Evolutionary conservation across 129 eudicot genomes (phyloP).

Genomic region (Saposhnikovia divaricata): DNA sequence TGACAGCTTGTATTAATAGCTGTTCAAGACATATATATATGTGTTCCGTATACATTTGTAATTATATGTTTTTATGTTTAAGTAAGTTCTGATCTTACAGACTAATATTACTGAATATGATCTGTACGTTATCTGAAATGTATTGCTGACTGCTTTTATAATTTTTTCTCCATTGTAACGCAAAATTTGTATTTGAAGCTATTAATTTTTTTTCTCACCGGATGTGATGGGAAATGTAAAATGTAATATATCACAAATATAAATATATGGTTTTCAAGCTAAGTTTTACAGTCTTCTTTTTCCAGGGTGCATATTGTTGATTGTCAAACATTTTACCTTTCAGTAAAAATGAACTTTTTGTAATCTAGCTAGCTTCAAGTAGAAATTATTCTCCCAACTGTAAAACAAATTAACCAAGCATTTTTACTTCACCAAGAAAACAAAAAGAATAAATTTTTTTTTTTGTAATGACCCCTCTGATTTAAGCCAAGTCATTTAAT

Average conservation of each 20-base stretch:
- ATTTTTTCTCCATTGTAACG: not conserved
- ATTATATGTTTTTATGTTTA: not conserved
- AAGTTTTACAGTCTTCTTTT: not conserved
- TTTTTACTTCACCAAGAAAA: not conserved
- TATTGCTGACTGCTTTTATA: not conserved
- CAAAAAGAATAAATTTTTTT: no score
- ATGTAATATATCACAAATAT: not conserved
- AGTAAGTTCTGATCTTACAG: not conserved
- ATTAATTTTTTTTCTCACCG: not conserved
- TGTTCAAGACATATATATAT: constrained; percentile 7
- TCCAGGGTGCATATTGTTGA: not conserved
- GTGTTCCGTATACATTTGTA: not conserved
- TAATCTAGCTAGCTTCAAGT: not conserved
- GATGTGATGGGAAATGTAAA: not conserved
- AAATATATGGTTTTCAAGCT: not conserved
- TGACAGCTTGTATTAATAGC: constrained; percentile 17
- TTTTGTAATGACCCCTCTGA: not conserved
- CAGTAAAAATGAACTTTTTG: no score
- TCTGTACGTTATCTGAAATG: not conserved
- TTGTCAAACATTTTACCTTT: no score
- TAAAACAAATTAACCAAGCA: not conserved
- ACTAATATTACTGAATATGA: not conserved
- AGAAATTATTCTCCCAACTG: not conserved
- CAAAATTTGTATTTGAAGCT: not conserved
- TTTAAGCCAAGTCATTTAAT: not conserved